Evolutionary conservation across 2,329 filamentous ascomycete genomes (phyloP), one percentile per base, ranked within the genome.

Genomic region (Sporothrix globosa): DNA sequence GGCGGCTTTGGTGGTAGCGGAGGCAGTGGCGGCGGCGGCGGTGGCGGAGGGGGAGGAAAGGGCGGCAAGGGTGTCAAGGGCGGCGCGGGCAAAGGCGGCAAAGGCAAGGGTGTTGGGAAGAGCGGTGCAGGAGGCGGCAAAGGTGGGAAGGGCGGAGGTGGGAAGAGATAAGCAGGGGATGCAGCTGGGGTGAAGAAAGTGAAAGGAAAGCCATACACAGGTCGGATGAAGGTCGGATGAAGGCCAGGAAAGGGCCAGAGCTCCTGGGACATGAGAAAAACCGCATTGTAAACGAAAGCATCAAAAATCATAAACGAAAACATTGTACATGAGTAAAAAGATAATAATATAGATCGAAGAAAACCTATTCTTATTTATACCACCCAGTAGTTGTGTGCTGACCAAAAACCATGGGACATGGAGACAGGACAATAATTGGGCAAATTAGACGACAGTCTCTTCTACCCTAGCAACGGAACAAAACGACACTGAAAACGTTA

Each of bases 1-100:
- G 88, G 86, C 1, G 81, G 83, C 1, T 79, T 81, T 21, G 78
- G 83, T 41, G 79, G 82, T 66, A 79, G 81, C n/a, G 77, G 81
- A 54, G 80, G 78, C 4, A 79, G 78, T 56, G 79, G 79, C 53
- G 76, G 79, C 4, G 79, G 78, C 63, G 79, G 79, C 52, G 76
- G 79, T 2, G 78, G 78, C 41, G 48, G 52, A 9, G 50, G 63
- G 24, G 52, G 46, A 4, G 65, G 44, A 11, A 70, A 65, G 24
- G 54, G 65, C 19, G 50, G 54, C 21, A 72, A 72, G 27, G 60
- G 52, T 11, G 65, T 58, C 27, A 69, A 70, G 50, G 24, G 30
- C 13, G 52, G 52, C 44, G 30, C 48, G 34, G 50, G 41, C 39
- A 60, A 50, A 27, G 61, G 46, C 3, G 39, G 41, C n/a, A 69